Evolutionary conservation across 169 alveolate species (phyloP).

Genomic region (Plasmodium cynomolgi): DNA sequence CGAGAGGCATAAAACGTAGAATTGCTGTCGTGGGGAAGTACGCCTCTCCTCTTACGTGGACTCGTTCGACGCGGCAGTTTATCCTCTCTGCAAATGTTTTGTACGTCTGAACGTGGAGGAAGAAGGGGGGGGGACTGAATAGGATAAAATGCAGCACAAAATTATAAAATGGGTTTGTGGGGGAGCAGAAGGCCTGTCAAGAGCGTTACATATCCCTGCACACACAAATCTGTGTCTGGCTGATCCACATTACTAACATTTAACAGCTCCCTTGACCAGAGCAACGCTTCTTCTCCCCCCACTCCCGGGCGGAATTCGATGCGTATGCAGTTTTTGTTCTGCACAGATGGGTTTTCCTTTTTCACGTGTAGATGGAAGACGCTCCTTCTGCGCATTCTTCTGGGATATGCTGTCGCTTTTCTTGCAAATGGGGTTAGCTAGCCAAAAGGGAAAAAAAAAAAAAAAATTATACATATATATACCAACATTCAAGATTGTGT

Average conservation of each 20-base stretch:
- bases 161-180: background rate
- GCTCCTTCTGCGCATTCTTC: background rate
- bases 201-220: background rate
- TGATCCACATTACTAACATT: conserved; percentile 9
- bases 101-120: conserved; percentile 11
- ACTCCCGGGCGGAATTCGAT: conserved; percentile 71
- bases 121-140: background rate
- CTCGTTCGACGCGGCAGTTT: conserved; percentile 23
- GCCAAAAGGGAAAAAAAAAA: conserved; percentile 6
- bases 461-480: background rate
- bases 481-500: background rate
- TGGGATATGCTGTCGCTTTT: background rate
- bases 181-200: background rate
- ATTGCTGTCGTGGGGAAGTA: background rate
- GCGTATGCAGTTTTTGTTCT: conserved; percentile 46
- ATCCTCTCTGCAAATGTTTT: conserved; percentile 32
- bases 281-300: conserved; percentile 57
- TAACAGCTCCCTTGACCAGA: conserved; percentile 42
- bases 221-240: background rate
- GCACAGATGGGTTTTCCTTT: background rate
- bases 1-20: background rate
- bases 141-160: background rate
- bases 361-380: background rate
- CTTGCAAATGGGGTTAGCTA: conserved; percentile 7
- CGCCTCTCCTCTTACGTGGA: conserved; percentile 18